Percentiles rank a stretch among this genome's conserved stretches.
Evolutionary conservation across 1,284 basidiomycete genomes (phyloP).

Genomic region (Mrakiaceae sp.): DNA sequence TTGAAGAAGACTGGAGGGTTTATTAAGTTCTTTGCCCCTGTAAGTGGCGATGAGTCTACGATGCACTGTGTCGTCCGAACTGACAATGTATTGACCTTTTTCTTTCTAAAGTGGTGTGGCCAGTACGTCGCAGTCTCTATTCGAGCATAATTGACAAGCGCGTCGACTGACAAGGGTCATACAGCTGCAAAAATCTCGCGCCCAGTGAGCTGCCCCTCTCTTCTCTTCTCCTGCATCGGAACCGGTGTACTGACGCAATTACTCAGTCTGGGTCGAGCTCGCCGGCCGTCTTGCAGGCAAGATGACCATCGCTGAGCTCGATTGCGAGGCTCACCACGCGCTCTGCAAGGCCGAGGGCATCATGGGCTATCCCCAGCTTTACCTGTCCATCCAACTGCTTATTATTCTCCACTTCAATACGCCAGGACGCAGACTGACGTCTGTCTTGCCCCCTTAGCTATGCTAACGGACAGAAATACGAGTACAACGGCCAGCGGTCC

Average conservation of each 20-base stretch:
- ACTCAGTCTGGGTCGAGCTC: constrained; percentile 53
- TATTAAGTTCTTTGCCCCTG: constrained; percentile 89
- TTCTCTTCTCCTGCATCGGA: not conserved
- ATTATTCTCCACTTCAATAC: not conserved
- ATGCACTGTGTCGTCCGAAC: too few species aligned
- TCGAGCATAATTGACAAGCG: not conserved
- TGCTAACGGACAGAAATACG: constrained; percentile 43
- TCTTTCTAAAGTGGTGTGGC: constrained; percentile 47
- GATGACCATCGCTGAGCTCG: constrained; percentile 66
- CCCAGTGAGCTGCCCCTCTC: constrained; percentile 39
- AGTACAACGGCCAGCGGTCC: constrained; percentile 58
- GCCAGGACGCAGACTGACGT: not conserved
- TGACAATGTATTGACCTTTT: too few species aligned
- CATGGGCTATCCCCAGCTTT: constrained; percentile 65
- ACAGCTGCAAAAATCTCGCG: constrained; percentile 68
- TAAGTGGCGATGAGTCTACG: constrained; percentile 25
- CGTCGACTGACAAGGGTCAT: not conserved
- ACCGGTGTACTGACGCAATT: not conserved
- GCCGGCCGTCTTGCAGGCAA: constrained; percentile 55
- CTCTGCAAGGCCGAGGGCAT: constrained; percentile 58
- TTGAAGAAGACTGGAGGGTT: constrained; percentile 51
- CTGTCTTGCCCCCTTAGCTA: constrained; percentile 26
- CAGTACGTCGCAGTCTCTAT: constrained; percentile 41
- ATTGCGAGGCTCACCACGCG: constrained; percentile 62
- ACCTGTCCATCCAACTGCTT: constrained; percentile 44